Evolutionary conservation across 306 rosid species (phyloP).

Genomic region (Bauhinia variegata): DNA sequence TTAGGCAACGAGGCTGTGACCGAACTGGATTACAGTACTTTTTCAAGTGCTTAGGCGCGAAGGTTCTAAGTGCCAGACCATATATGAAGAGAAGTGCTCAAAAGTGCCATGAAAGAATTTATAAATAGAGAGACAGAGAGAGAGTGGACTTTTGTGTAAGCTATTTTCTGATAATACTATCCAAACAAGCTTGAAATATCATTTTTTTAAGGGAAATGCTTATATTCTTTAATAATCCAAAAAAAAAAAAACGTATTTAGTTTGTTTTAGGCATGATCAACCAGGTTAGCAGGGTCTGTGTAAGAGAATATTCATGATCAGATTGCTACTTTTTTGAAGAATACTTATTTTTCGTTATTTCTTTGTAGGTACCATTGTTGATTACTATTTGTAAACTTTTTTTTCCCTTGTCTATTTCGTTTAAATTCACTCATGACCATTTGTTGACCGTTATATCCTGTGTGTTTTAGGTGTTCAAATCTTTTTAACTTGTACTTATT

Average conservation of each 20-base stretch:
- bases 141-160: background rate
- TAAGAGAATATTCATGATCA: background rate
- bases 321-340: background rate
- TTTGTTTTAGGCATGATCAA: background rate
- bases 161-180: background rate
- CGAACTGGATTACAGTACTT: constrained; percentile 11
- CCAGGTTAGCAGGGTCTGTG: background rate
- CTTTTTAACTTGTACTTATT: constrained; percentile 1
- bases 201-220: constrained; percentile 3
- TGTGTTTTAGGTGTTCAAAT: background rate
- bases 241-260: too few relatives aligned
- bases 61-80: background rate
- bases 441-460: background rate
- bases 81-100: constrained; percentile 6
- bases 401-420: too few relatives aligned
- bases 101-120: constrained; percentile 13
- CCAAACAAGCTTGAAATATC: constrained; percentile 1
- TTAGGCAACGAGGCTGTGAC: background rate
- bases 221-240: background rate
- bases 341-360: background rate
- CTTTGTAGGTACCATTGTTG: background rate
- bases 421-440: too few relatives aligned
- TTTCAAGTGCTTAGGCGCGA: background rate
- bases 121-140: background rate
- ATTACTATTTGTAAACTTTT: too few relatives aligned